Conservation (phyloP, 495 filamentous ascomycete species). For the Poronia punctata region DNA sequence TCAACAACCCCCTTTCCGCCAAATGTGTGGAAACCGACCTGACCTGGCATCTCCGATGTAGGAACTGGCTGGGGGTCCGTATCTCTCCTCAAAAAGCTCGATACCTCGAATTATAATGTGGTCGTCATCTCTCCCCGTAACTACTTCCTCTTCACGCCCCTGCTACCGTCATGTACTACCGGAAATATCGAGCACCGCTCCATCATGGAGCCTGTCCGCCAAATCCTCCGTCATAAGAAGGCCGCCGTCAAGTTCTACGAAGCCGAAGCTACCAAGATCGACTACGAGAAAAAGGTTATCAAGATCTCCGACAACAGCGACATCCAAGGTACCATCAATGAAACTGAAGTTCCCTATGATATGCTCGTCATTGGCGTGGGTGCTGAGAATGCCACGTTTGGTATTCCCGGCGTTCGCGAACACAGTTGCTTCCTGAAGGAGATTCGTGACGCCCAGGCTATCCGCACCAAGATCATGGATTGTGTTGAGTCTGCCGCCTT, state of each 20-base stretch:
- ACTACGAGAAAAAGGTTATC: slow-evolving; percentile 82
- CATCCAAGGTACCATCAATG: slow-evolving; percentile 72
- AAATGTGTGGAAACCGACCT: slow-evolving; percentile 9
- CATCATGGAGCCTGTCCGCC: slow-evolving; percentile 97
- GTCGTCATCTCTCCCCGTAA: slow-evolving; percentile 93
- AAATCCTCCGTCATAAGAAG: slow-evolving; percentile 89
- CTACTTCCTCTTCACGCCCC: slow-evolving; percentile 98
- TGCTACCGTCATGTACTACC: slow-evolving; percentile 93
- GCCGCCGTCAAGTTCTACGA: slow-evolving; percentile 92
- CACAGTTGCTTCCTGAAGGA: slow-evolving; percentile 98
- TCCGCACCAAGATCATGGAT: slow-evolving; percentile 99
- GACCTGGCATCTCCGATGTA: slow-evolving; percentile 24
- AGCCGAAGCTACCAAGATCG: slow-evolving; percentile 94
- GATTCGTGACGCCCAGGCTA: slow-evolving; percentile 87
- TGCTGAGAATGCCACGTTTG: slow-evolving; percentile 97
- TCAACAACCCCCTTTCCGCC: slow-evolving; percentile 6
- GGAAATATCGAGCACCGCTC: slow-evolving; percentile 97
- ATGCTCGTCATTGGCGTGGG: slow-evolving; percentile 97
- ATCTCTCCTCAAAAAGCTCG: slow-evolving; percentile 94
- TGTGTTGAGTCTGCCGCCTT: slow-evolving; percentile 97
- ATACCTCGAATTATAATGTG: slow-evolving; percentile 98
- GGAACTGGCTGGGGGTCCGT: slow-evolving; percentile 96
- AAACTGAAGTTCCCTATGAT: slow-evolving; percentile 92
- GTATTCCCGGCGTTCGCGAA: slow-evolving; percentile 91
- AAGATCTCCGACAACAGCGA: slow-evolving; percentile 88